A percentile compares a stretch with the other conserved stretches of the same genome.
phyloP scores from a whole-genome alignment of 371 early-diverging fungal genomes.

The Cokeromyces recurvatus region DNA sequence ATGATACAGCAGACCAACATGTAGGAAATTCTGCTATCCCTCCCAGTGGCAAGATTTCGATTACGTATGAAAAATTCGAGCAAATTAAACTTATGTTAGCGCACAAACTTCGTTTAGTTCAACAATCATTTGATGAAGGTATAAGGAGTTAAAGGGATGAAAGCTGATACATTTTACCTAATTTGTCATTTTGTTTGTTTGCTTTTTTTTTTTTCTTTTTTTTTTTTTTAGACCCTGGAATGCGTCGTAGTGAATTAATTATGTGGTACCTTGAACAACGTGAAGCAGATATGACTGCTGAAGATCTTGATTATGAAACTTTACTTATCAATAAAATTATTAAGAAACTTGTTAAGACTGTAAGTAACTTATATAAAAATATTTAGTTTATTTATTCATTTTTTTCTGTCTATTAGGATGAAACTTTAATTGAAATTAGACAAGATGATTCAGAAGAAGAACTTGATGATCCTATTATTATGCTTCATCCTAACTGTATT shows the following conservation, averaged over 20 bases:
- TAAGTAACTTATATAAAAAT: slow-evolving; percentile 18
- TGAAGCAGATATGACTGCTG: slow-evolving; percentile 71
- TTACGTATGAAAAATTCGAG: slow-evolving; percentile 79
- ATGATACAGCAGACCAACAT: slow-evolving; percentile 27
- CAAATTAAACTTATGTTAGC: slow-evolving; percentile 71
- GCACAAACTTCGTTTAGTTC: slow-evolving; percentile 52
- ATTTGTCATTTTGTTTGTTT: too few relatives aligned
- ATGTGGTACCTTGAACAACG: slow-evolving; percentile 78
- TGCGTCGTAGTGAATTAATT: slow-evolving; percentile 71
- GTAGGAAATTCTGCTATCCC: slow-evolving; percentile 15
- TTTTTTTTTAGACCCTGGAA: slow-evolving; percentile 39
- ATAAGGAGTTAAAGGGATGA: slow-evolving; percentile 1
- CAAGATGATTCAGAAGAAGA: slow-evolving; percentile 25
- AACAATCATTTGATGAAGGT: slow-evolving; percentile 28
- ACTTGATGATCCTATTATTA: slow-evolving; percentile 39
- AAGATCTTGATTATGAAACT: slow-evolving; percentile 63
- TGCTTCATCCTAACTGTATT: slow-evolving; percentile 64
- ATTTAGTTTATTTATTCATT: not conserved
- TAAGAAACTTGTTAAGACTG: slow-evolving; percentile 69
- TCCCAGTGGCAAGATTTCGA: slow-evolving; percentile 30
- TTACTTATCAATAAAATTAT: slow-evolving; percentile 76
- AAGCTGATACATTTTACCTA: too few relatives aligned
- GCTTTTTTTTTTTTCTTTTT: too few relatives aligned
- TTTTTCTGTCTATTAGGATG: slow-evolving; percentile 19
- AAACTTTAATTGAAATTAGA: slow-evolving; percentile 46